Evolutionary conservation across 306 rosid species (phyloP).

Genomic region (Aeschynomene evenia): DNA sequence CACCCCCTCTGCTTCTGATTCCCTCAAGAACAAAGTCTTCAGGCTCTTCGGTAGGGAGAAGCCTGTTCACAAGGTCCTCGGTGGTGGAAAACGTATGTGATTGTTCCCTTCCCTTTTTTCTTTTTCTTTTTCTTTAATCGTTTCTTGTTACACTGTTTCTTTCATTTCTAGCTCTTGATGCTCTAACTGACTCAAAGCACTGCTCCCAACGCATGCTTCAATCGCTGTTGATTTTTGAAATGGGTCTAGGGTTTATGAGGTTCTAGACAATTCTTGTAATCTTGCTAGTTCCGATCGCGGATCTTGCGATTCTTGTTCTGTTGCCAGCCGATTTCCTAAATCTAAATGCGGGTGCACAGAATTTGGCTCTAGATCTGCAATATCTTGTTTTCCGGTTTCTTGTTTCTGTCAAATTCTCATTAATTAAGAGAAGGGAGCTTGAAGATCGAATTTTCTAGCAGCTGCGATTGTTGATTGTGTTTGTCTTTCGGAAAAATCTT

Average conservation of each 20-base stretch:
- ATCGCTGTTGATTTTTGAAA: neutral
- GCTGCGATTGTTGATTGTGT: neutral
- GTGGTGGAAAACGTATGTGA: conserved; percentile 90
- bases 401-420: neutral
- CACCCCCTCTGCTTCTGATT: conserved; percentile 33
- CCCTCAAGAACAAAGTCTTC: conserved; percentile 55
- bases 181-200: neutral
- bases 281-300: neutral
- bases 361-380: conserved; percentile 30
- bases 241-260: conserved; percentile 32
- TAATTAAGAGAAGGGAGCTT: neutral
- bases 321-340: neutral
- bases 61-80: conserved; percentile 78
- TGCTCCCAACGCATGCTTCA: no score
- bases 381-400: neutral
- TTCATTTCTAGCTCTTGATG: neutral
- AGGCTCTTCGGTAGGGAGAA: conserved; percentile 89
- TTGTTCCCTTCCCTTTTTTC: neutral
- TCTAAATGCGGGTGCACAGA: neutral
- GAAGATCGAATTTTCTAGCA: conserved; percentile 23
- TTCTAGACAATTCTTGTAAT: conserved; percentile 32
- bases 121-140: no score
- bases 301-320: neutral
- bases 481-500: neutral
- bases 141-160: neutral